Percentiles rank a stretch among this genome's conserved stretches.
phyloP scores from a whole-genome alignment of 1,284 basidiomycete genomes.

The Coniophora puteana region DNA sequence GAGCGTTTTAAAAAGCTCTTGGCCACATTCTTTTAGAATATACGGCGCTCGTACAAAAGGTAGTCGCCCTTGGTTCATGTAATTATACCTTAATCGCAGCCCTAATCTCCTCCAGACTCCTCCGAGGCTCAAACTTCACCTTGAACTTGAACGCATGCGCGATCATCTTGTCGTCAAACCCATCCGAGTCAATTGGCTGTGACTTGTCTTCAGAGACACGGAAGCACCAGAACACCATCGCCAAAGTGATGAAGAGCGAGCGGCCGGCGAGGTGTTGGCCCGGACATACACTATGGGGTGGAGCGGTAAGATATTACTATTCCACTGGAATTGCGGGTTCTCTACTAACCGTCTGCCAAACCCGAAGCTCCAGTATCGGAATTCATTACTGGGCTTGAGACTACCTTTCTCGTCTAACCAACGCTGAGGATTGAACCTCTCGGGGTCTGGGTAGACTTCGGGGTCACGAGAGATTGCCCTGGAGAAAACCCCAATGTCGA shows the following conservation, averaged over 20 bases:
- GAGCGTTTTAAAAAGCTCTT: too few relatives aligned
- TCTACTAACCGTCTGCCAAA: constrained; percentile 26
- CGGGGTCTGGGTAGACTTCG: constrained; percentile 52
- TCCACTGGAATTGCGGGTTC: not conserved
- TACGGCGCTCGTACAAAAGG: too few relatives aligned
- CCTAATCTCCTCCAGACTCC: not conserved
- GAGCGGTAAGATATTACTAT: not conserved
- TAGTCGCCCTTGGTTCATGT: too few relatives aligned
- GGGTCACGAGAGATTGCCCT: constrained; percentile 55
- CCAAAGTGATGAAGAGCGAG: constrained; percentile 31
- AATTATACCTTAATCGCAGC: not conserved
- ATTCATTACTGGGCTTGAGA: constrained; percentile 20
- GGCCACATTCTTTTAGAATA: too few relatives aligned
- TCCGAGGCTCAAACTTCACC: not conserved
- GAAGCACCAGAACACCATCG: constrained; percentile 31
- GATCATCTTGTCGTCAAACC: constrained; percentile 12
- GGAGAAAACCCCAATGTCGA: not conserved
- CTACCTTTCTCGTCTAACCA: constrained; percentile 49
- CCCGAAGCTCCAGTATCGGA: constrained; percentile 27
- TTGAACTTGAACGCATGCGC: constrained; percentile 1
- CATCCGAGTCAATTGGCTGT: constrained; percentile 27
- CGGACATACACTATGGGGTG: constrained; percentile 45
- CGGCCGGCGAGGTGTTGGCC: constrained; percentile 28
- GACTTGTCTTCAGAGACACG: constrained; percentile 24
- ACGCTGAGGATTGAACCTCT: constrained; percentile 52